These are phyloP conservation scores for Xylariaceae sp. DNA, from an alignment of 2,329 filamentous ascomycete genomes.

Conservation along the genomic window DNA sequence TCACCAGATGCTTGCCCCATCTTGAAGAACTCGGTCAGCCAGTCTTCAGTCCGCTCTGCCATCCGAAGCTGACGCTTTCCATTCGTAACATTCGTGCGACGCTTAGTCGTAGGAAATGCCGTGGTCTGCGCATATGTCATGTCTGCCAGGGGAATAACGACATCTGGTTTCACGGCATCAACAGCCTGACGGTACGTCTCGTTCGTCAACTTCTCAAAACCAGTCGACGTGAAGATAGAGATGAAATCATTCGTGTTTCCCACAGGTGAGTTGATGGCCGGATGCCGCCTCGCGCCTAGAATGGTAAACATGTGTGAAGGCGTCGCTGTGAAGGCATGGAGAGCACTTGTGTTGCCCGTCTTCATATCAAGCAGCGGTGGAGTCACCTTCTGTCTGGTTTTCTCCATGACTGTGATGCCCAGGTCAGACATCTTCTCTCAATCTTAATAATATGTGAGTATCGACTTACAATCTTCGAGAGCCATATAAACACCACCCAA, in stretches of 20 bases:
- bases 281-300: constrained; percentile 70
- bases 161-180: constrained; percentile 66
- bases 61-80: constrained; percentile 75
- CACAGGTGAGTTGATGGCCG: constrained; percentile 65
- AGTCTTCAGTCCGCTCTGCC: constrained; percentile 78
- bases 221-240: constrained; percentile 78
- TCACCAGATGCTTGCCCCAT: constrained; percentile 28
- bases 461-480: constrained; percentile 80
- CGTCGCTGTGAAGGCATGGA: constrained; percentile 74
- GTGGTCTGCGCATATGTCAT: constrained; percentile 47
- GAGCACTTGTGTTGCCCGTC: constrained; percentile 41
- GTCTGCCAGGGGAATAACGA: constrained; percentile 74
- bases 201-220: constrained; percentile 67
- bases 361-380: constrained; percentile 46
- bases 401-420: constrained; percentile 47
- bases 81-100: constrained; percentile 40
- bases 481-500: constrained; percentile 72
- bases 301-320: constrained; percentile 62
- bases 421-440: not conserved
- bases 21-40: constrained; percentile 65
- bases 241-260: constrained; percentile 67
- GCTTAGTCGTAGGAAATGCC: constrained; percentile 54
- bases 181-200: constrained; percentile 64
- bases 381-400: constrained; percentile 35
- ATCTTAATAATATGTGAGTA: not conserved